A percentile compares a stretch with the other conserved stretches of the same genome.
These are phyloP conservation scores for Talaromyces islandicus DNA, from an alignment of 2,329 filamentous ascomycete genomes.

Conservation along the genomic window DNA sequence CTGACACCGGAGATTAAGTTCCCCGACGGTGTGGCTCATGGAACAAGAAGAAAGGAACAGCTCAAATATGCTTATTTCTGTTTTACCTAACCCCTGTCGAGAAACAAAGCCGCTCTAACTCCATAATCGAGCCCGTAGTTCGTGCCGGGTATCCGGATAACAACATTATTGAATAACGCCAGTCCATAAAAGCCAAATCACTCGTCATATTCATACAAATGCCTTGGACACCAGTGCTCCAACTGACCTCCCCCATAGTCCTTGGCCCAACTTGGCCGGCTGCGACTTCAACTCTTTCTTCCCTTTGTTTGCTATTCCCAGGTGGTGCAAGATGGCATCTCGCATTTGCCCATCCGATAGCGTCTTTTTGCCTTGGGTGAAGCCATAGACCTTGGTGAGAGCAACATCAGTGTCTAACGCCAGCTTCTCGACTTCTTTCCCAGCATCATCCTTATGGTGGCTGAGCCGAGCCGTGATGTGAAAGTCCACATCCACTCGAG, in stretches of 20 bases:
- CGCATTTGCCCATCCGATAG: constrained; percentile 31
- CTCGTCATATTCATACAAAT: constrained; percentile 4
- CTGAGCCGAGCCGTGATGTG: constrained; percentile 24
- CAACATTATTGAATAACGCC: not conserved
- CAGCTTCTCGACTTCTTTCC: constrained; percentile 21
- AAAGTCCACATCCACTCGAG: constrained; percentile 34
- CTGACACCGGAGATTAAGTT: not conserved
- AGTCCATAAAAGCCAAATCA: not conserved
- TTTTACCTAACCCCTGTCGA: not conserved
- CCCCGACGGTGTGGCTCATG: not conserved
- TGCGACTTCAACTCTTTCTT: constrained; percentile 13
- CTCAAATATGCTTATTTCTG: not conserved
- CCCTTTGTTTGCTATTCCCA: constrained; percentile 1
- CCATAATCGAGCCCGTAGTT: not conserved
- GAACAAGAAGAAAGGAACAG: too few relatives aligned
- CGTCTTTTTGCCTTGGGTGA: constrained; percentile 20
- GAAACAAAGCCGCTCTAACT: not conserved
- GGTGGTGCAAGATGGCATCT: constrained; percentile 21
- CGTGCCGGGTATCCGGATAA: not conserved
- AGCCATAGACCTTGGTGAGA: constrained; percentile 37
- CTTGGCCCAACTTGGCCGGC: constrained; percentile 25
- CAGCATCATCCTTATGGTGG: constrained; percentile 6
- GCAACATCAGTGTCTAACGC: constrained; percentile 33
- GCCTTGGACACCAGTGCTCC: constrained; percentile 7
- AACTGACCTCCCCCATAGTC: constrained; percentile 33